Evolutionary conservation across 225 moss, liverwort and hornwort genomes (phyloP).

Genomic region (Polytrichum formosum): DNA sequence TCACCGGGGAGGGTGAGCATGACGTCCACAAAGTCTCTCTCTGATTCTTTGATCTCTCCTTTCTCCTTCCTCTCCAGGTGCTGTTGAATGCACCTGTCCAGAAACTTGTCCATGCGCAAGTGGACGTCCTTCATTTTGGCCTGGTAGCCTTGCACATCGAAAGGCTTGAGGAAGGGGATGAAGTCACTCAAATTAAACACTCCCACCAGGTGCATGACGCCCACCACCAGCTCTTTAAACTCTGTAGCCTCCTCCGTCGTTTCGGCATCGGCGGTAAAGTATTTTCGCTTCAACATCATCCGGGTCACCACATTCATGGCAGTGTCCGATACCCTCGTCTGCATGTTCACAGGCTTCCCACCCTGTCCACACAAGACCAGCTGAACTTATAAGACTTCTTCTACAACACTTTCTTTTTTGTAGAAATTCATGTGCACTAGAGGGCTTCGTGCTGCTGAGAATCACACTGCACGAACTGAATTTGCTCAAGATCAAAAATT

Average conservation of each 20-base stretch:
- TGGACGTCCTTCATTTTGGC: constrained; percentile 10
- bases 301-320: constrained; percentile 24
- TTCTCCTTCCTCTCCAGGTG: constrained; percentile 14
- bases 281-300: constrained; percentile 5
- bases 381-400: neutral
- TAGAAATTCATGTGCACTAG: neutral
- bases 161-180: constrained; percentile 38
- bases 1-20: constrained; percentile 9
- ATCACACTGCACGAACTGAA: neutral
- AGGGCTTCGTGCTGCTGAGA: too few relatives aligned
- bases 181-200: constrained; percentile 48
- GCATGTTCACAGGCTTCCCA: constrained; percentile 14
- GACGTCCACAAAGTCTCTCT: constrained; percentile 13
- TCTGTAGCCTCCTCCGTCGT: constrained; percentile 9
- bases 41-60: neutral
- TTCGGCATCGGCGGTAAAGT: constrained; percentile 6
- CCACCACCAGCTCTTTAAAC: constrained; percentile 10
- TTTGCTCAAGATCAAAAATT: neutral
- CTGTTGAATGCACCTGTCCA: constrained; percentile 26
- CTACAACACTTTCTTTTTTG: neutral
- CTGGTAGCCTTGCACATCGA: constrained; percentile 37
- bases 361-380: neutral
- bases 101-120: constrained; percentile 1
- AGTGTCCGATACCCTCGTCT: neutral
- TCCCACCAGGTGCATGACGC: constrained; percentile 22